phyloP scores from a whole-genome alignment of 2,329 filamentous ascomycete genomes.

The Escovopsis sp. region DNA sequence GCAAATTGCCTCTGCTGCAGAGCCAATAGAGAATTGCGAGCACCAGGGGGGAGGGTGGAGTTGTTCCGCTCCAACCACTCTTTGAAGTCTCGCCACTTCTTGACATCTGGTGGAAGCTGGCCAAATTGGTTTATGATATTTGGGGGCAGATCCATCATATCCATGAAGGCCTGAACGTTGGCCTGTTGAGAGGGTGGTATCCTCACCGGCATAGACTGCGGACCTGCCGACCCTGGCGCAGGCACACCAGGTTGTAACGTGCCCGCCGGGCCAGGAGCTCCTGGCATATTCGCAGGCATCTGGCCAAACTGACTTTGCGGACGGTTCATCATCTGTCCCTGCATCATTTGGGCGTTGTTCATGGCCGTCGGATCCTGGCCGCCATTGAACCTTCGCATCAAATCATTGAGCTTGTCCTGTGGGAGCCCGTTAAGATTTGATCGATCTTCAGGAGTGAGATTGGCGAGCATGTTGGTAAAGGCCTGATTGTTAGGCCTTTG shows the following conservation, averaged over 20 bases:
- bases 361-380: slow-evolving; percentile 20
- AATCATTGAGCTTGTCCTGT: slow-evolving; percentile 34
- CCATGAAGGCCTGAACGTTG: slow-evolving; percentile 27
- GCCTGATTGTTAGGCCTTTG: slow-evolving; percentile 29
- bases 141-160: slow-evolving; percentile 30
- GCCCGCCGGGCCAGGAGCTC: slow-evolving; percentile 14
- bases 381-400: slow-evolving; percentile 33
- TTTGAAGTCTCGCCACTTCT: slow-evolving; percentile 34
- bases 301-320: slow-evolving; percentile 16
- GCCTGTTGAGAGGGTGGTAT: slow-evolving; percentile 13
- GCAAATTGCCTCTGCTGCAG: slow-evolving; percentile 27
- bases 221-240: slow-evolving; percentile 13
- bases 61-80: slow-evolving; percentile 24
- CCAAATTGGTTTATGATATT: slow-evolving; percentile 16
- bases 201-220: slow-evolving; percentile 12
- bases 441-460: slow-evolving; percentile 31
- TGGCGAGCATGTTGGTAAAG: slow-evolving; percentile 26
- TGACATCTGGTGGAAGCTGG: slow-evolving; percentile 25
- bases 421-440: slow-evolving; percentile 27
- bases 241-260: slow-evolving; percentile 16
- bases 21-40: slow-evolving; percentile 17
- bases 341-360: slow-evolving; percentile 16
- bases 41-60: slow-evolving; percentile 14
- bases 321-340: slow-evolving; percentile 18
- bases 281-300: slow-evolving; percentile 17